A percentile compares a stretch with the other conserved stretches of the same genome.
phyloP scores from a whole-genome alignment of 1,284 basidiomycete genomes.

The Wallemia mellicola region DNA sequence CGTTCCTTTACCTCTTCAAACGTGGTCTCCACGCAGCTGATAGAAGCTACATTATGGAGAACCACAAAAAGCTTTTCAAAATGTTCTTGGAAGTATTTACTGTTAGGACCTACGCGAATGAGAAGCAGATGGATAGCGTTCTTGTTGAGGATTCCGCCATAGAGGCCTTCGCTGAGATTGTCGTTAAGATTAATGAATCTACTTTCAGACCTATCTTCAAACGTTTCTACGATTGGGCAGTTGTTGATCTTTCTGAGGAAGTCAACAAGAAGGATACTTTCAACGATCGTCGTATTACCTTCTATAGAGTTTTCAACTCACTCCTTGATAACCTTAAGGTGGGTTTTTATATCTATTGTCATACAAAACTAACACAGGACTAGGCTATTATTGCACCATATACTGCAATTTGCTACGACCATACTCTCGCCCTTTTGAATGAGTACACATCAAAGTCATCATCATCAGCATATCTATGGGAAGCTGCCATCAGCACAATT shows the following conservation, averaged over 20 bases:
- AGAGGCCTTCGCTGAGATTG: conserved; percentile 53
- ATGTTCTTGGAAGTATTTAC: conserved; percentile 58
- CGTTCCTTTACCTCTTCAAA: conserved; percentile 36
- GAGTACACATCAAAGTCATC: conserved; percentile 16
- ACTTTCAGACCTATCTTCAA: conserved; percentile 79
- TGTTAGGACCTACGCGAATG: conserved; percentile 19
- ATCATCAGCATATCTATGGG: conserved; percentile 26
- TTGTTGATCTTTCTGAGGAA: conserved; percentile 24
- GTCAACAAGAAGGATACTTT: conserved; percentile 19
- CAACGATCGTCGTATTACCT: conserved; percentile 25
- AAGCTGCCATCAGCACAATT: conserved; percentile 29
- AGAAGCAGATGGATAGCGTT: conserved; percentile 4
- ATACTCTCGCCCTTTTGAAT: conserved; percentile 25
- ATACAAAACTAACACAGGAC: conserved; percentile 1
- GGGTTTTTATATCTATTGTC: conserved; percentile 5
- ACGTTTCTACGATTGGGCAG: conserved; percentile 83
- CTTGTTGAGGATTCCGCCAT: conserved; percentile 13
- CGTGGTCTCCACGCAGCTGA: conserved; percentile 32
- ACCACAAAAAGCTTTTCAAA: conserved; percentile 43
- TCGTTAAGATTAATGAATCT: conserved; percentile 75
- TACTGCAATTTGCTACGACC: conserved; percentile 41
- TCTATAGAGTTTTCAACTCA: conserved; percentile 37
- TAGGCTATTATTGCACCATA: conserved; percentile 72
- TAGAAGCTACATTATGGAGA: conserved; percentile 31
- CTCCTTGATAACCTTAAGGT: conserved; percentile 65